phyloP scores from a whole-genome alignment of 257 asterid species.

The Asclepias syriaca region DNA sequence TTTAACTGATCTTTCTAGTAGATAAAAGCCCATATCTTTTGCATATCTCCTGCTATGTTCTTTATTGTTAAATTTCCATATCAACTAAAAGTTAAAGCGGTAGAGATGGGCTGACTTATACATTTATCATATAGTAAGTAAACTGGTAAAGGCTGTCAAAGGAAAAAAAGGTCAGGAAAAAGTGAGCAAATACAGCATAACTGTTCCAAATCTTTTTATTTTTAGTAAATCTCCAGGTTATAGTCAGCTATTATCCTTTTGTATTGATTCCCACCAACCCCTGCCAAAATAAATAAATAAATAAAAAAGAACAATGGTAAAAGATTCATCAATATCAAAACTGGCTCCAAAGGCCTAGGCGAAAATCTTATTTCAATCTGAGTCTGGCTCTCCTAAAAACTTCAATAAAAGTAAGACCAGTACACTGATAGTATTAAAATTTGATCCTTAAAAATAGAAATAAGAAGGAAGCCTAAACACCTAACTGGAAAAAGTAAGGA shows the following conservation, averaged over 20 bases:
- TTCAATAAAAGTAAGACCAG: neutral
- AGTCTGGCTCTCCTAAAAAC: neutral
- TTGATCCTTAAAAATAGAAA: neutral
- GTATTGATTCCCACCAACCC: neutral
- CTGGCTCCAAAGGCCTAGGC: neutral
- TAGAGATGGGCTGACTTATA: too few species aligned
- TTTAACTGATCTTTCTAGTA: neutral
- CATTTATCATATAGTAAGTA: neutral
- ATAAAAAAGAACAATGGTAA: neutral
- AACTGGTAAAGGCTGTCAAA: neutral
- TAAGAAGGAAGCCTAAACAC: neutral
- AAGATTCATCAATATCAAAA: neutral
- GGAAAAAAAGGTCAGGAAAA: neutral
- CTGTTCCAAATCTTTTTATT: neutral
- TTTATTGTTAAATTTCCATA: neutral
- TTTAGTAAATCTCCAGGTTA: neutral
- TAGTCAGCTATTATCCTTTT: neutral
- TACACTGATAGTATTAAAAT: neutral
- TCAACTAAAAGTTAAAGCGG: too few species aligned
- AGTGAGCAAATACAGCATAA: too few species aligned
- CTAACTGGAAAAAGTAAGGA: neutral
- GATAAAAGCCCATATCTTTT: neutral
- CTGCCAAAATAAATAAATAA: too few species aligned
- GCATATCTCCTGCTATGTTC: neutral
- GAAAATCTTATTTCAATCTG: neutral